Percentiles rank a stretch among this genome's conserved stretches.
Conservation (phyloP, 352 stramenopile genomes). For the Thalassiosira oceanica region DNA sequence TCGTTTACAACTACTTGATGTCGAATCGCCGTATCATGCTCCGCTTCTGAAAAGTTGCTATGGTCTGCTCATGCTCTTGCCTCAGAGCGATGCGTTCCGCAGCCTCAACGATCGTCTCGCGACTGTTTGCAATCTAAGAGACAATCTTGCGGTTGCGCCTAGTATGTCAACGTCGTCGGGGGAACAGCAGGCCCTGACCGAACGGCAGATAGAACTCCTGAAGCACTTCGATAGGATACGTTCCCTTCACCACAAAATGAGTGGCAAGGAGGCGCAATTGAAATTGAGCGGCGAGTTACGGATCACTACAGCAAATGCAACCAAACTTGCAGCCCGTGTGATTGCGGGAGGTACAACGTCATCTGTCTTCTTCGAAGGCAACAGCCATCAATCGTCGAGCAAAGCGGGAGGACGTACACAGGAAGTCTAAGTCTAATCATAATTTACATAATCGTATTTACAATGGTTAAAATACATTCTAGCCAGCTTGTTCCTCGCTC, state of each 20-base stretch:
- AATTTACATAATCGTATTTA: too few species aligned
- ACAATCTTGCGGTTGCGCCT: conserved; percentile 77
- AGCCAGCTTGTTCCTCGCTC: too few species aligned
- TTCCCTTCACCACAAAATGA: conserved; percentile 45
- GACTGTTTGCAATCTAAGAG: conserved; percentile 82
- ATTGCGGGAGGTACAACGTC: too few species aligned
- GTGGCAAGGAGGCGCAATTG: conserved; percentile 34
- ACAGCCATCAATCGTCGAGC: too few species aligned
- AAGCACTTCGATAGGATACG: conserved; percentile 48
- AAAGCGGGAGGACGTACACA: too few species aligned
- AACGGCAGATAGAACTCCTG: conserved; percentile 34
- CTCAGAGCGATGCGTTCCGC: conserved; percentile 86
- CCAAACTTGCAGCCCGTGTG: too few species aligned
- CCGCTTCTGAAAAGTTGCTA: conserved; percentile 97
- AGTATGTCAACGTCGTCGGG: conserved; percentile 4
- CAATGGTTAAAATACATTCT: too few species aligned
- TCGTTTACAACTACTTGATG: conserved; percentile 96
- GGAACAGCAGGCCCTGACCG: neutral
- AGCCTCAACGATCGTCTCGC: conserved; percentile 82
- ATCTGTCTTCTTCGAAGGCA: too few species aligned
- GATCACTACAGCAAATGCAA: too few species aligned
- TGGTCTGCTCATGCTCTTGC: conserved; percentile 95
- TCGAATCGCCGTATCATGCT: conserved; percentile 91
- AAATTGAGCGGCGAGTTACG: conserved; percentile 25
- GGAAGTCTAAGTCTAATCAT: too few species aligned